Conservation (phyloP, 208 protist species). For the Angomonas deanei region DNA sequence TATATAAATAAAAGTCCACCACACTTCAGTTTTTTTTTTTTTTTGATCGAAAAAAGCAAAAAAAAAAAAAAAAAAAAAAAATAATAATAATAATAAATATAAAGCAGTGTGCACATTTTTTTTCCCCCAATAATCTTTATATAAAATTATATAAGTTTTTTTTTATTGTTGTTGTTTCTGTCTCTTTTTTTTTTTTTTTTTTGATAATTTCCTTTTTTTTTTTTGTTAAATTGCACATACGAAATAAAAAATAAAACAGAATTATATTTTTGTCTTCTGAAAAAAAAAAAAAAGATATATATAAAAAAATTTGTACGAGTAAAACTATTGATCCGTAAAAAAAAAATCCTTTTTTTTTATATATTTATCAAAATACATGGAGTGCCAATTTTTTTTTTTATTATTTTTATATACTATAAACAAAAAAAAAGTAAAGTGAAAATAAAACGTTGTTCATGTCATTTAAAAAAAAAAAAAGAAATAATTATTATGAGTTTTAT, state of each 20-base stretch:
- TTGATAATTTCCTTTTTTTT: not conserved
- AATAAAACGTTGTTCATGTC: too few relatives aligned
- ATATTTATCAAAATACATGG: constrained; percentile 1
- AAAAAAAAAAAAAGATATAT: not conserved
- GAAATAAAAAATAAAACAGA: constrained; percentile 6
- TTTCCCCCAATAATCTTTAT: not conserved
- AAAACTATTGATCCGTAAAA: not conserved
- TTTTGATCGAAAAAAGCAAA: not conserved
- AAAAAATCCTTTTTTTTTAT: constrained; percentile 2
- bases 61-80: not conserved
- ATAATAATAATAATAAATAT: not conserved
- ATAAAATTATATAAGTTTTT: not conserved
- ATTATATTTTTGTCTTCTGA: not conserved
- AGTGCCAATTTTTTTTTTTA: constrained; percentile 10
- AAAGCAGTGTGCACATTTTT: not conserved
- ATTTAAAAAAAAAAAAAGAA: not conserved
- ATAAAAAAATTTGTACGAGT: not conserved
- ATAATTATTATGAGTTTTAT: not conserved
- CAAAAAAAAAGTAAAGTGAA: constrained; percentile 4
- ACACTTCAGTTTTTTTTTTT: not conserved
- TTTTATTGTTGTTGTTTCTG: not conserved
- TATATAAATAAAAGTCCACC: not conserved
- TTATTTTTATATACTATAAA: not conserved
- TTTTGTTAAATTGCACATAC: not conserved
- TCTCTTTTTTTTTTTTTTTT: constrained; percentile 7